These are phyloP conservation scores for Golovinomyces cichoracearum DNA, from an alignment of 2,329 filamentous ascomycete genomes.

Conservation along the genomic window DNA sequence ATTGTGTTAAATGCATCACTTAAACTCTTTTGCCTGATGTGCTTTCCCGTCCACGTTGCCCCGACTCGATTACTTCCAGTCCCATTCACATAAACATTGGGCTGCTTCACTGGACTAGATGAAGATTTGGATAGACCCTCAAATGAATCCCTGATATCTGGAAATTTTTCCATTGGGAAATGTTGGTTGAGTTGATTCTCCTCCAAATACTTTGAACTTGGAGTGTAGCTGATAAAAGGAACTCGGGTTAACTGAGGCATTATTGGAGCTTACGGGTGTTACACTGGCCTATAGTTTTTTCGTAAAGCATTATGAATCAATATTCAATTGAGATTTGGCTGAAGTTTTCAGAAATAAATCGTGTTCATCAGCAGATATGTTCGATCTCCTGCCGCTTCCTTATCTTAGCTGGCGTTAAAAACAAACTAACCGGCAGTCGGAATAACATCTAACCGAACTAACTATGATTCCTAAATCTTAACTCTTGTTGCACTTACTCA, in stretches of 20 bases:
- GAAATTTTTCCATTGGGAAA: slow-evolving; percentile 29
- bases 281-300: background rate
- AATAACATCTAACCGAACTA: background rate
- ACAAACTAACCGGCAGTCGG: background rate
- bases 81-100: slow-evolving; percentile 11
- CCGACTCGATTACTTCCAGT: slow-evolving; percentile 12
- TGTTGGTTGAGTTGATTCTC: slow-evolving; percentile 9
- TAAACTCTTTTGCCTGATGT: slow-evolving; percentile 60
- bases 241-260: slow-evolving; percentile 21
- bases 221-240: slow-evolving; percentile 15
- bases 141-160: slow-evolving; percentile 24
- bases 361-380: background rate
- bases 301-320: background rate
- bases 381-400: background rate
- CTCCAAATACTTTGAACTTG: slow-evolving; percentile 12
- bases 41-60: slow-evolving; percentile 18
- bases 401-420: background rate
- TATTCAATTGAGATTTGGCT: background rate
- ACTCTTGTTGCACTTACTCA: too few relatives aligned
- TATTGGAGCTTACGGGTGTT: slow-evolving; percentile 3
- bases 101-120: slow-evolving; percentile 6
- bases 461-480: too few relatives aligned
- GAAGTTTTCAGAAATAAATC: background rate
- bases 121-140: slow-evolving; percentile 7
- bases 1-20: slow-evolving; percentile 70